Base-by-base conservation (phyloP, 331 rosid genomes). In the Pyracantha coccinea region DNA sequence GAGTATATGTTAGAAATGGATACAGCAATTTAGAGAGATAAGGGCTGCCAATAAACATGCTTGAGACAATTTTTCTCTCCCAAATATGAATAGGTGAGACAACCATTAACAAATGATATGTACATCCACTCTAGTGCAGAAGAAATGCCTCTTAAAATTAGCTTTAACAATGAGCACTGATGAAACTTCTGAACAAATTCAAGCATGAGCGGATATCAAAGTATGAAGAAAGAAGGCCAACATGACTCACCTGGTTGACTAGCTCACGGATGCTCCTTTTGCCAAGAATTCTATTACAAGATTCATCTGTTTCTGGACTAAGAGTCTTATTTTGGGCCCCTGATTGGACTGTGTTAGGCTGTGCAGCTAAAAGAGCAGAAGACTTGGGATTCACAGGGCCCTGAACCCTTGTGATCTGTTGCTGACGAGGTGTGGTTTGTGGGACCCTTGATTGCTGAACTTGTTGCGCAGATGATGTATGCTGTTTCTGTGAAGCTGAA, bases 181-280 rank as follows among this genome's bases (percentile, higher is more conserved):
- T 27, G 27, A 54, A 17, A 20, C 47, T 29, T 28, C 70, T 10
- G 50, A 8, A 69, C 4, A 62, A 58, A 53, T 52, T 21, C 47
- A 17, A 69, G 44, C 13, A 69, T 17, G 17, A 12, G 29, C 8
- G 7, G 15, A 57, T 21, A n/a, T 32, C 4, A 21, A 64, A 62
- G 52, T 28, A 73, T 24, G 45, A 45, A 6, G 50, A 24, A 32
- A 64, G 47, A 62, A 59, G 28, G 61, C 71, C 41, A 27, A 66
- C 15, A 76, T 65, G 65, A 62, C 67, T 63, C 66, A 85, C 99
- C 90, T 94, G 97, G 85, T 59, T 87, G 76, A 92, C 93, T 25
- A 94, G 88, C 83, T 92, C 96, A 52, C 85, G 89, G 79, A 94
- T 90, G 77, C 88, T 94, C 87, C 99, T 87, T 88, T 94, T 92